phyloP scores from a whole-genome alignment of 176 grass and related monocot genomes.

The Dactylis glomerata region DNA sequence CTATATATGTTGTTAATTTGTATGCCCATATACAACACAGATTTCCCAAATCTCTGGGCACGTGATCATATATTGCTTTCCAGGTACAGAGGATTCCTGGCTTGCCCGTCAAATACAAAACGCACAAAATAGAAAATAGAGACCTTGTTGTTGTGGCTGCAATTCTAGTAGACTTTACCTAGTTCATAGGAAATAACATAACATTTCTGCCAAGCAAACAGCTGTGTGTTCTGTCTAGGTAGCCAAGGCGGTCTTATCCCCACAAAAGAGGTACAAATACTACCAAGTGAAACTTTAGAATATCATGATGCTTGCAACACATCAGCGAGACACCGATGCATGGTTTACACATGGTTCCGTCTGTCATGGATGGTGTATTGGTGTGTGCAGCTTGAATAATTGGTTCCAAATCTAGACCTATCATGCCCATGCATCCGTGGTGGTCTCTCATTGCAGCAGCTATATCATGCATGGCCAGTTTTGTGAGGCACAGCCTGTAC shows the following conservation, averaged over 20 bases:
- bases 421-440: slow-evolving; percentile 31
- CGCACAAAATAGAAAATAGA: not conserved
- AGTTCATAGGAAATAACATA: not conserved
- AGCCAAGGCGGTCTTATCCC: not conserved
- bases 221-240: not conserved
- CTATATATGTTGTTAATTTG: not conserved
- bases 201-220: not conserved
- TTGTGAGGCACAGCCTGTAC: slow-evolving; percentile 18
- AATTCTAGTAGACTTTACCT: not conserved
- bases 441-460: slow-evolving; percentile 19
- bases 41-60: not conserved
- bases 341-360: not conserved
- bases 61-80: not conserved
- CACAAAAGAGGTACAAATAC: not conserved
- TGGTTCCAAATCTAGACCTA: slow-evolving; percentile 14
- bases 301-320: not conserved
- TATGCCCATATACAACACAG: not conserved
- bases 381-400: slow-evolving; percentile 5
- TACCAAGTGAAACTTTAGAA: not conserved
- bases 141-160: not conserved
- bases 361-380: not conserved
- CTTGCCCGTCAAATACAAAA: not conserved
- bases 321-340: not conserved
- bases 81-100: not conserved
- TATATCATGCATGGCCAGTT: not conserved